phyloP scores from a whole-genome alignment of 371 early-diverging fungal genomes.

The Mortierella sp. region DNA sequence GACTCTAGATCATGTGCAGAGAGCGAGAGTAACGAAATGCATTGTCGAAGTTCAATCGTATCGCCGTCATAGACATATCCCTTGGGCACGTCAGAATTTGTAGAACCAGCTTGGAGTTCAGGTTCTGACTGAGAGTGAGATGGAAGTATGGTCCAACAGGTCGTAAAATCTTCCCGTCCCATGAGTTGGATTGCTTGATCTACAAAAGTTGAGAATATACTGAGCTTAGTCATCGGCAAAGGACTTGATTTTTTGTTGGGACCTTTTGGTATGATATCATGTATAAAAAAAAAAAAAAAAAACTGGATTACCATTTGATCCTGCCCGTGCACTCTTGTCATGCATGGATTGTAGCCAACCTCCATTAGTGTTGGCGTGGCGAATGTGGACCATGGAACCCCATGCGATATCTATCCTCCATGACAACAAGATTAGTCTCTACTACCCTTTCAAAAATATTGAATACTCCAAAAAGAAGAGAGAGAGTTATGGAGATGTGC shows the following conservation, averaged over 20 bases:
- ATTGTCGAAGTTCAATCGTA: slow-evolving; percentile 2
- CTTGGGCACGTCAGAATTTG: background rate
- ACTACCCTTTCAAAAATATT: no score
- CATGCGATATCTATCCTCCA: slow-evolving; percentile 78
- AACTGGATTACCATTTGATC: background rate
- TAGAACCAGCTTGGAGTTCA: background rate
- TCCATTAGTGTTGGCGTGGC: slow-evolving; percentile 74
- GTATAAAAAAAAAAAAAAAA: no score
- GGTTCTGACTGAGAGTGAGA: background rate
- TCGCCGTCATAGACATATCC: slow-evolving; percentile 6
- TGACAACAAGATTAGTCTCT: no score
- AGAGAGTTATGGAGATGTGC: no score
- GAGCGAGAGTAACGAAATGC: background rate
- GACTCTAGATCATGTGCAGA: background rate
- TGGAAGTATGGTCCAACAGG: slow-evolving; percentile 10
- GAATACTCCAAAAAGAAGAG: no score
- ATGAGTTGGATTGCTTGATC: slow-evolving; percentile 12
- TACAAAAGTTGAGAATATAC: background rate
- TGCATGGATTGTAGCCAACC: slow-evolving; percentile 82
- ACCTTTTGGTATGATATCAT: background rate
- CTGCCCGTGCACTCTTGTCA: background rate
- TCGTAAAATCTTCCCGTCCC: slow-evolving; percentile 9
- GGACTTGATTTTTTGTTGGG: background rate
- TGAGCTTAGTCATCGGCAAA: background rate
- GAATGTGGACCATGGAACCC: slow-evolving; percentile 79